Base-by-base conservation (phyloP, 148 eudicot species). In the Talinum fruticosum region DNA sequence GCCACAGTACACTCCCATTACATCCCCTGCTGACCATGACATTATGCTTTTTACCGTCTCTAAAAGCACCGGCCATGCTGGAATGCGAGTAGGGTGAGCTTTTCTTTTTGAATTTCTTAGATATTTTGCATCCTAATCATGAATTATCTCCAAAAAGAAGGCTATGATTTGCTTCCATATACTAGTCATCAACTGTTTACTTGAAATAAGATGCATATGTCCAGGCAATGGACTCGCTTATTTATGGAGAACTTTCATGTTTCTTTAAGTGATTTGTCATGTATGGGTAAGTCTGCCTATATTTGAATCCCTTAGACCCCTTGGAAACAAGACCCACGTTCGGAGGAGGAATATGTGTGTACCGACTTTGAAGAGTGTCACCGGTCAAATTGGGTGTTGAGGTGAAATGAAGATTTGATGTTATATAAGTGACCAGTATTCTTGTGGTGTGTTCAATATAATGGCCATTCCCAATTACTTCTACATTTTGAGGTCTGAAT, bases 21-120 rank as follows among this genome's bases (percentile, higher is more conserved):
- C 91, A 69, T 78, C 81, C 78, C 82, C 88, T 6, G 98, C 93
- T 35, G 93, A 96, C 68, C 87, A 96, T 44, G 97, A 93, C 33
- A 81, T 96, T 59, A 96, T 96, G 99, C 82, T 96, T 2, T 96
- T 96, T 75, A 96, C 99, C 0, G 90, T 93, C 79, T 96, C 99
- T 37, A 96, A 96, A 81, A 87, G 92, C 92, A 91, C 93, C 13
- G 99, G 99, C 69, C 99, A 96, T 74, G 99, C 99, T 72, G 99
- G 98, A 21, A 81, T 86, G 59, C 97, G 99, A 47, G 85, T 96
- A n/a, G 99, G 98, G 99, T 96, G 83, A 86, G 81, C 30, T 75
- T 16, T 62, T 47, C 35, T 19, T 59, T 24, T 35, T 3, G 3
- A 34, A 54, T 57, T 28, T 13, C 10, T 26, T 26, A 28, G 33